Conservation (phyloP, 805 yeast species). For the Isabelozyma heimii region DNA sequence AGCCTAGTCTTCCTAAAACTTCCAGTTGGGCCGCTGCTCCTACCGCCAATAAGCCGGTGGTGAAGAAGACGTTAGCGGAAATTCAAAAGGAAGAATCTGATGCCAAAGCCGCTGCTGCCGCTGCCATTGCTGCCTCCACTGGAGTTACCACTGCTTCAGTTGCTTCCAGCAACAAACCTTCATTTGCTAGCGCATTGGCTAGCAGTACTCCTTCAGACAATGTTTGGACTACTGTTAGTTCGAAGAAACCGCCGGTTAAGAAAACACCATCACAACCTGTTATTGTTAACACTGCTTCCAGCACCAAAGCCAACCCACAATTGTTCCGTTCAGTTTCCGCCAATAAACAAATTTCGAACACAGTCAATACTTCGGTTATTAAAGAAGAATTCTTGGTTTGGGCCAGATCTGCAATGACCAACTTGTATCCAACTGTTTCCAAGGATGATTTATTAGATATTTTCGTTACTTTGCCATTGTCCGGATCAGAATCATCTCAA, state of each 20-base stretch:
- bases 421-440: conserved; percentile 72
- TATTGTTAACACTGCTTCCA: conserved; percentile 11
- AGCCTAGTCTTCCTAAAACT: conserved; percentile 33
- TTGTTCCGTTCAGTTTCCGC: conserved; percentile 37
- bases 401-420: conserved; percentile 67
- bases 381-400: conserved; percentile 64
- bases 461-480: conserved; percentile 74
- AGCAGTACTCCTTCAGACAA: conserved; percentile 19
- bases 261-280: conserved; percentile 13
- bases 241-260: conserved; percentile 35
- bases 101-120: conserved; percentile 21
- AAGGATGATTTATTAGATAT: conserved; percentile 76
- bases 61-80: conserved; percentile 55
- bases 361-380: conserved; percentile 17
- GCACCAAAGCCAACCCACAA: conserved; percentile 30
- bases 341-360: conserved; percentile 19
- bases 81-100: conserved; percentile 60
- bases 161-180: conserved; percentile 13
- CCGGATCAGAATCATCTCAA: conserved; percentile 66
- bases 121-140: conserved; percentile 20
- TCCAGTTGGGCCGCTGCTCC: conserved; percentile 43
- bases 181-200: conserved; percentile 34
- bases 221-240: conserved; percentile 46
- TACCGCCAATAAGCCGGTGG: conserved; percentile 18
- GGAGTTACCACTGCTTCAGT: conserved; percentile 8